These are phyloP conservation scores for Xanthoparmelia taractica DNA, from an alignment of 495 filamentous ascomycete species.

Conservation along the genomic window DNA sequence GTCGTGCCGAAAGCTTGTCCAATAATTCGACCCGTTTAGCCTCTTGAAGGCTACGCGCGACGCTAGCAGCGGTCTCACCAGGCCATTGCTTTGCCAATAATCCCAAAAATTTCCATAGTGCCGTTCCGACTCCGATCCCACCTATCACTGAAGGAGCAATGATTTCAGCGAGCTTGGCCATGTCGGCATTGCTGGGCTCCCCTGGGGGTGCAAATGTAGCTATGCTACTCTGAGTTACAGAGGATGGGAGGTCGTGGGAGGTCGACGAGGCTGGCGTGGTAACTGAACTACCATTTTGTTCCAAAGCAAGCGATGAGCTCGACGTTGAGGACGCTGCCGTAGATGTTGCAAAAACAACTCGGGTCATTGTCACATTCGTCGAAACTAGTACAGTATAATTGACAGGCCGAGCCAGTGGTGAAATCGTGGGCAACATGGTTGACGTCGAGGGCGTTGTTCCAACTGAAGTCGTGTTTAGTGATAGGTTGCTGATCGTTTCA, in stretches of 20 bases:
- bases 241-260: background rate
- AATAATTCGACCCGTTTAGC: background rate
- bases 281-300: background rate
- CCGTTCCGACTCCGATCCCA: background rate
- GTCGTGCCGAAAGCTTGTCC: background rate
- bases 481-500: background rate
- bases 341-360: background rate
- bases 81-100: background rate
- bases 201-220: background rate
- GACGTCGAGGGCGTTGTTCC: background rate
- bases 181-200: background rate
- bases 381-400: background rate
- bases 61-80: background rate
- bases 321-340: background rate
- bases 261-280: background rate
- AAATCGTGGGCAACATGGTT: background rate
- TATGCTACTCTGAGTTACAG: background rate
- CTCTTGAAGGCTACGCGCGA: background rate
- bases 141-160: background rate
- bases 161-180: background rate
- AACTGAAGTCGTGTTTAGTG: background rate
- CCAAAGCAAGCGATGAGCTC: background rate
- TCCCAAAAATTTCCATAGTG: background rate
- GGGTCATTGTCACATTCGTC: background rate
- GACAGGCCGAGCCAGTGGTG: background rate